Evolutionary conservation across 768 basidiomycete species (phyloP), one percentile per base, ranked within the genome.

Genomic region (Coprinopsis strossmayeri): DNA sequence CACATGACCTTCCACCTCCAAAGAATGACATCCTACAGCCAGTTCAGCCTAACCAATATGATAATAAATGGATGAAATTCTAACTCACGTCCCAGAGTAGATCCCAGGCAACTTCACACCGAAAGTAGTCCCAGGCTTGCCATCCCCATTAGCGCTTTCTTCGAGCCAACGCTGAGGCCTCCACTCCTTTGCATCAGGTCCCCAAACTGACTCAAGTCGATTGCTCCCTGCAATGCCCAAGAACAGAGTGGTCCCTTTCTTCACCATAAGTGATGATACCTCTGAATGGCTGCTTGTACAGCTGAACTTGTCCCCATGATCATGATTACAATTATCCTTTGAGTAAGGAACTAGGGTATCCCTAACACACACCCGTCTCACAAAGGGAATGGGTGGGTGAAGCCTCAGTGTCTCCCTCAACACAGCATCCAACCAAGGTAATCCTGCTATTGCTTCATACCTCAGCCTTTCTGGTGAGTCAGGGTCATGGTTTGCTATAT

Each of bases 131-230:
- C n/a, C n/a, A 32, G 51, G 18, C 26, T 48, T 53, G 7, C 35
- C 51, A n/a, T n/a, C n/a, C n/a, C n/a, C n/a, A n/a, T n/a, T n/a
- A n/a, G n/a, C n/a, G n/a, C n/a, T n/a, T 2, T 58, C 49, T 3
- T 45, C 48, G 1, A 79, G 52, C 78, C 78, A 81, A 37, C 79
- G 62, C 50, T 76, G 70, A 3, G 79, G 78, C 38, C 69, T 72
- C 77, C 79, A 81, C 46, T 76, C 65, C 34, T 67, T 64, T 5
- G 70, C 69, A 43, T 70, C 68, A 12, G 59, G 45, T 9, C 80
- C 79, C 80, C 78, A 80, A 0, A 80, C 57, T 3, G 68, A 66
- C 52, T 72, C 69, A 17, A 76, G 61, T 9, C 74, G 63, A 53
- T 81, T 79, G 21, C 67, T 67, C 1, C 70, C 71, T 3, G 69